Evolutionary conservation across 345 rosid genomes (phyloP).

Genomic region (Lumnitzera racemosa): DNA sequence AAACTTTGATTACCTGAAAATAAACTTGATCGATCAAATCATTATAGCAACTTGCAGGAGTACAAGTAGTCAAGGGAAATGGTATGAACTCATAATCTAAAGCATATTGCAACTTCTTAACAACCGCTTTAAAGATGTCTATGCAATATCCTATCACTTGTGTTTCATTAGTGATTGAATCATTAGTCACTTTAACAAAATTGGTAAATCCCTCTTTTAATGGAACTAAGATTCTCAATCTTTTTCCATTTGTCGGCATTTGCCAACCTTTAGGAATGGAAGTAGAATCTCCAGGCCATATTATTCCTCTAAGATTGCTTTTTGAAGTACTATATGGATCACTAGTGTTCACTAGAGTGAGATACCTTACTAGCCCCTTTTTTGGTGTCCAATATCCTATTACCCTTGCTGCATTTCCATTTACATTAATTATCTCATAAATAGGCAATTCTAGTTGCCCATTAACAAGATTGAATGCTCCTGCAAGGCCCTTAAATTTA

Average conservation of each 20-base stretch:
- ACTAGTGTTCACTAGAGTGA: background rate
- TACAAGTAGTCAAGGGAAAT: background rate
- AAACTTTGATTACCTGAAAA: conserved; percentile 18
- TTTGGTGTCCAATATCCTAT: conserved; percentile 25
- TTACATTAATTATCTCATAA: conserved; percentile 30
- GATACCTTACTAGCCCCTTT: conserved; percentile 12
- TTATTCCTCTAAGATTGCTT: conserved; percentile 9
- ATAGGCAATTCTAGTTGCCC: conserved; percentile 12
- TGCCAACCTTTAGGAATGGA: conserved; percentile 12
- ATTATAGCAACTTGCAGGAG: conserved; percentile 9
- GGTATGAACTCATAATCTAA: conserved; percentile 22
- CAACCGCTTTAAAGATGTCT: conserved; percentile 29
- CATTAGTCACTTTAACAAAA: conserved; percentile 6
- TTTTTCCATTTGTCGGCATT: background rate
- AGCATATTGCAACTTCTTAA: conserved; percentile 12
- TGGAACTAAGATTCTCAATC: conserved; percentile 29
- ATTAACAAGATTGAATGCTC: conserved; percentile 15
- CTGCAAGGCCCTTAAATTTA: conserved; percentile 25
- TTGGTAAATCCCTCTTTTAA: conserved; percentile 17
- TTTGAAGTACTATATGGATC: conserved; percentile 7
- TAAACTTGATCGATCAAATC: conserved; percentile 24
- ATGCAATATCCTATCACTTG: conserved; percentile 22
- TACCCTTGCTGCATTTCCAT: conserved; percentile 17
- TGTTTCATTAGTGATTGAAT: conserved; percentile 9
- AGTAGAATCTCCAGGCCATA: conserved; percentile 31